These are phyloP conservation scores for Arabidopsis lyrata DNA, from an alignment of 441 rosid genomes.

Conservation along the genomic window DNA sequence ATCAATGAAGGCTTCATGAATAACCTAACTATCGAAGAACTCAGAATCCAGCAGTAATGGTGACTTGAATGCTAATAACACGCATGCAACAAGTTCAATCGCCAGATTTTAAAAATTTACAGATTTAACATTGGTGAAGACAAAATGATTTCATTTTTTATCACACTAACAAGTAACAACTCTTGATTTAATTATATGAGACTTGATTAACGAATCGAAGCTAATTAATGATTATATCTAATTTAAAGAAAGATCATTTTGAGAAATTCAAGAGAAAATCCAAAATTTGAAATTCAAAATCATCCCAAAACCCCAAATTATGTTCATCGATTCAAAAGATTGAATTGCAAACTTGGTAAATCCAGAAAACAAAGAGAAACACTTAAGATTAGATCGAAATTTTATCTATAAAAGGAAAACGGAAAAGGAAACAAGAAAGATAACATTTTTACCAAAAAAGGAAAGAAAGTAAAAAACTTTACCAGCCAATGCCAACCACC, in stretches of 20 bases:
- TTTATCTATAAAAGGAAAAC: neutral
- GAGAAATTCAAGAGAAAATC: constrained; percentile 4
- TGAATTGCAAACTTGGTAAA: constrained; percentile 3
- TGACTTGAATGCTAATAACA: constrained; percentile 52
- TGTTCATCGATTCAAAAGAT: neutral
- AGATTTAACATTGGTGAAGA: constrained; percentile 13
- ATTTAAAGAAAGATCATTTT: neutral
- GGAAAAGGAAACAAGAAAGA: constrained; percentile 3
- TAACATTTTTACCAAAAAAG: constrained; percentile 14
- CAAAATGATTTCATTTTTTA: neutral
- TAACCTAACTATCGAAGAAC: constrained; percentile 35
- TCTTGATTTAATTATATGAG: constrained; percentile 11
- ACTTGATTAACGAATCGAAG: constrained; percentile 7
- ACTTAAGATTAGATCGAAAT: constrained; percentile 5
- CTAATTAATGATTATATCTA: constrained; percentile 24
- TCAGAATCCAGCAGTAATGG: constrained; percentile 37
- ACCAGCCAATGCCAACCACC: constrained; percentile 99
- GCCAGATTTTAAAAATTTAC: constrained; percentile 33
- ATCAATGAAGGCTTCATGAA: constrained; percentile 39
- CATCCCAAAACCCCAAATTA: constrained; percentile 12
- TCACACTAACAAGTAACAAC: neutral
- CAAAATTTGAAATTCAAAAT: constrained; percentile 36
- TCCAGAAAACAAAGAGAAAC: neutral
- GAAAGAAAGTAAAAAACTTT: neutral
- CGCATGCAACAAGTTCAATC: constrained; percentile 54